These are phyloP conservation scores for Kwoniella bestiolae DNA, from an alignment of 768 basidiomycete genomes.

Conservation along the genomic window DNA sequence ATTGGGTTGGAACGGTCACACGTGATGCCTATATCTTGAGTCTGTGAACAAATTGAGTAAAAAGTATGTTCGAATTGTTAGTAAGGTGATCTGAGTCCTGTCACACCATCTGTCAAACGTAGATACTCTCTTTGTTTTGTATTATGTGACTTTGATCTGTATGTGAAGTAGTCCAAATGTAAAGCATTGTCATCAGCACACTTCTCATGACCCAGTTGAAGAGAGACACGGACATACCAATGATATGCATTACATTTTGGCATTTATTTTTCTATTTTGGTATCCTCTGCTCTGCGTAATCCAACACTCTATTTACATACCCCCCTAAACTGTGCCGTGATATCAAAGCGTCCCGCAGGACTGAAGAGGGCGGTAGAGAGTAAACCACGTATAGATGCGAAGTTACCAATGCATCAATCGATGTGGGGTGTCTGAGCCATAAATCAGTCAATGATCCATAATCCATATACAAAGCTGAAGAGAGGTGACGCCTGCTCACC, in stretches of 20 bases:
- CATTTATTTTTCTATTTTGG: neutral
- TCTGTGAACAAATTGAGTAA: too few species aligned
- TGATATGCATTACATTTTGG: neutral
- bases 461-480: neutral
- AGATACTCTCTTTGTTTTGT: too few species aligned
- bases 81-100: too few species aligned
- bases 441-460: neutral
- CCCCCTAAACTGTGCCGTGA: conserved; percentile 17
- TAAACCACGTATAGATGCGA: conserved; percentile 40
- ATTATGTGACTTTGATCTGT: too few species aligned
- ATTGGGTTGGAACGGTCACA: too few species aligned
- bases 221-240: too few species aligned
- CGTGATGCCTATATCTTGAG: too few species aligned
- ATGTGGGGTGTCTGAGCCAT: conserved; percentile 34
- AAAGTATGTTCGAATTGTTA: neutral
- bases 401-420: conserved; percentile 47
- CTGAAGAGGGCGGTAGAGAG: conserved; percentile 13
- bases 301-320: conserved; percentile 37
- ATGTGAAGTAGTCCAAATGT: too few species aligned
- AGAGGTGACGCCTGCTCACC: conserved; percentile 26
- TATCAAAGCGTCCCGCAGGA: conserved; percentile 11
- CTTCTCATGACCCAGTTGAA: too few species aligned
- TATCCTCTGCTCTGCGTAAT: conserved; percentile 16
- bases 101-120: too few species aligned
- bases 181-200: too few species aligned